Evolutionary conservation across 2,329 filamentous ascomycete species (phyloP), one percentile per base, ranked within the genome.

Genomic region (Epichloe uncinata): DNA sequence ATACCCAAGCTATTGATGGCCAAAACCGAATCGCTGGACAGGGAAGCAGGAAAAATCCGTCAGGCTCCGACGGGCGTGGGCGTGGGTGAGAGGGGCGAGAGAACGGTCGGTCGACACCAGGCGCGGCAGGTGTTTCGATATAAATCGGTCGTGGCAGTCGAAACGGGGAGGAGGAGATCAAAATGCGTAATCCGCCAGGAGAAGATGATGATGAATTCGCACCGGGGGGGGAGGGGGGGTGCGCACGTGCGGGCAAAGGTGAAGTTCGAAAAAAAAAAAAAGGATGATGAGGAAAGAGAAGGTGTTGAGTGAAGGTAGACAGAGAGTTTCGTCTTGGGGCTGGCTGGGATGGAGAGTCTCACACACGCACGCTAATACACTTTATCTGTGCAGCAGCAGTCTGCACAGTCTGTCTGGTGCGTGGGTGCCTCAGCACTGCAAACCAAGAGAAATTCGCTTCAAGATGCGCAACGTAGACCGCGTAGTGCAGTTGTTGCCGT

Each of bases 21-120:
- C 62, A 62, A 30, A 22, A 22, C 35, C 22, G 26, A 30, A 61
- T 59, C 5, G 30, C 15, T 22, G 20, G 34, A 15, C 12, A 26
- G 9, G 8, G 26, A 34, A 46, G 12, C 37, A 36, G 38, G n/a
- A 4, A 45, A 33, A 60, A 61, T 30, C 58, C 57, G 58, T 56
- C 57, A 59, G 57, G 57, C 60, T 61, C 56, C 60, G 57, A 61
- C 11, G 58, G 60, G 60, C 56, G 61, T 63, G 44, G 45, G 44
- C 45, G 51, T 45, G 37, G 58, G 58, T 60, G 57, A 60, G 54
- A 57, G 58, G 57, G 52, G 52, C 50, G 42, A 47, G 42, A 44
- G 43, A 43, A n/a, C 42, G 49, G 45, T 49, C 48, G 41, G 45
- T 47, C 47, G 45, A 47, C 46, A 52, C 45, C 45, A 50, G 48